These are phyloP conservation scores for Suaeda aralocaspica DNA, from an alignment of 148 eudicot genomes.

Conservation along the genomic window DNA sequence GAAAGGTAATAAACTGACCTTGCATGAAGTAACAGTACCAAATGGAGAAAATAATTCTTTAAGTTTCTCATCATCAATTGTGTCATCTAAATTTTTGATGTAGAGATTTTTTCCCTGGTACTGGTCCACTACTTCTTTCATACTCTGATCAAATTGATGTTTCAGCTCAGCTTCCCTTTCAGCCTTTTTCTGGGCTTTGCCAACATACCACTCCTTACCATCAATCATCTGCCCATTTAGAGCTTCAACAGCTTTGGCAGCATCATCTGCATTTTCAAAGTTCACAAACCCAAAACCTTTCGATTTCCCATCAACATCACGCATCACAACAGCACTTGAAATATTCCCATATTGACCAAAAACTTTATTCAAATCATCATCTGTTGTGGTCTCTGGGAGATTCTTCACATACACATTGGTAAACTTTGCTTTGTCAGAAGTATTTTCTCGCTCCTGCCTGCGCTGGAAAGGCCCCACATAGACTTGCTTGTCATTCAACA, in stretches of 20 bases:
- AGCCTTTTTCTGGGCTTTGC: slow-evolving; percentile 81
- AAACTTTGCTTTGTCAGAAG: slow-evolving; percentile 55
- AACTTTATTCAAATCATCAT: slow-evolving; percentile 56
- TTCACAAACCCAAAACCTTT: slow-evolving; percentile 94
- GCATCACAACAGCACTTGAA: slow-evolving; percentile 84
- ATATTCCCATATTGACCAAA: slow-evolving; percentile 74
- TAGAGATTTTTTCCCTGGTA: slow-evolving; percentile 73
- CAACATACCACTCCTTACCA: slow-evolving; percentile 89
- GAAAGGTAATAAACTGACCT: slow-evolving; percentile 59
- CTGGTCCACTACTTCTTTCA: slow-evolving; percentile 63
- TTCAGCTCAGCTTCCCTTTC: slow-evolving; percentile 79
- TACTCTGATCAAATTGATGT: slow-evolving; percentile 54
- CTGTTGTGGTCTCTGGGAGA: slow-evolving; percentile 64
- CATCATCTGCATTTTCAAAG: slow-evolving; percentile 80
- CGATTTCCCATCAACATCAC: slow-evolving; percentile 74
- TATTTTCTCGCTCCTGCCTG: slow-evolving; percentile 71
- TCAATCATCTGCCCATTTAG: slow-evolving; percentile 71
- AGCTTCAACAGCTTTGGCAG: slow-evolving; percentile 71
- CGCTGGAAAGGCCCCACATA: slow-evolving; percentile 78
- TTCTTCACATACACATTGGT: slow-evolving; percentile 86
- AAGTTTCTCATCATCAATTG: slow-evolving; percentile 68
- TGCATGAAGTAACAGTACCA: slow-evolving; percentile 80
- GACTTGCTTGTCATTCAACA: slow-evolving; percentile 85
- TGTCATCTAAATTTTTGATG: slow-evolving; percentile 81
- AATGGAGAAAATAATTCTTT: slow-evolving; percentile 69